These are phyloP conservation scores for Myxozyma lipomycoides DNA, from an alignment of 805 yeast species.

Conservation along the genomic window DNA sequence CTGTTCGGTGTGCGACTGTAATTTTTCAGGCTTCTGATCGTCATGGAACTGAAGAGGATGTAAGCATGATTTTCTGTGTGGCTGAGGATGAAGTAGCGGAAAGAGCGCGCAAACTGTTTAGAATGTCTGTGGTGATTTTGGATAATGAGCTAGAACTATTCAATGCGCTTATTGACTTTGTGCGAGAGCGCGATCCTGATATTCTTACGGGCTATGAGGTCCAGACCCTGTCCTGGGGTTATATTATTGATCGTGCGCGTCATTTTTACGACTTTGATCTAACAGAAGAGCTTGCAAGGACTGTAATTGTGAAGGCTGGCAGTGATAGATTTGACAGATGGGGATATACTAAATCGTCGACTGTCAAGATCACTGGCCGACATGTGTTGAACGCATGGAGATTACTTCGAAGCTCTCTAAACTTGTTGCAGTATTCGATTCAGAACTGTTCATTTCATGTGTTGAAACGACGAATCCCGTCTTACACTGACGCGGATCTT, in stretches of 20 bases:
- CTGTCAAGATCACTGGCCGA: constrained; percentile 67
- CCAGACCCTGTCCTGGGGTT: constrained; percentile 85
- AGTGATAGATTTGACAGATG: constrained; percentile 50
- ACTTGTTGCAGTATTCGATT: constrained; percentile 62
- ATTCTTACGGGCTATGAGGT: constrained; percentile 82
- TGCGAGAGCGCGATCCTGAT: constrained; percentile 76
- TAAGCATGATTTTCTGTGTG: constrained; percentile 29
- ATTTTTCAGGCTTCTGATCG: constrained; percentile 35
- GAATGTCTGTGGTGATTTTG: constrained; percentile 44
- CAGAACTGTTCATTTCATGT: constrained; percentile 72
- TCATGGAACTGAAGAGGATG: constrained; percentile 8
- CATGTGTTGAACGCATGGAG: constrained; percentile 87
- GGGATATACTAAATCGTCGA: constrained; percentile 79
- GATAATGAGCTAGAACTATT: constrained; percentile 59
- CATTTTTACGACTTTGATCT: constrained; percentile 49
- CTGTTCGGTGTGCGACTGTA: constrained; percentile 61
- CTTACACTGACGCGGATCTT: constrained; percentile 48
- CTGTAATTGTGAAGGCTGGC: constrained; percentile 45
- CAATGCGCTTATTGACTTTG: constrained; percentile 50
- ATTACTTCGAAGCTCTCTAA: constrained; percentile 57
- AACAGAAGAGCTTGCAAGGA: constrained; percentile 59
- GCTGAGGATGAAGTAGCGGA: constrained; percentile 31
- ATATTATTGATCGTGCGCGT: constrained; percentile 57
- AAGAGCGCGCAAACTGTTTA: constrained; percentile 2
- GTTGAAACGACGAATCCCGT: constrained; percentile 66